Percentiles rank a stretch among this genome's conserved stretches.
These are phyloP conservation scores for Erysiphe pulchra DNA, from an alignment of 2,329 filamentous ascomycete species.

Conservation along the genomic window DNA sequence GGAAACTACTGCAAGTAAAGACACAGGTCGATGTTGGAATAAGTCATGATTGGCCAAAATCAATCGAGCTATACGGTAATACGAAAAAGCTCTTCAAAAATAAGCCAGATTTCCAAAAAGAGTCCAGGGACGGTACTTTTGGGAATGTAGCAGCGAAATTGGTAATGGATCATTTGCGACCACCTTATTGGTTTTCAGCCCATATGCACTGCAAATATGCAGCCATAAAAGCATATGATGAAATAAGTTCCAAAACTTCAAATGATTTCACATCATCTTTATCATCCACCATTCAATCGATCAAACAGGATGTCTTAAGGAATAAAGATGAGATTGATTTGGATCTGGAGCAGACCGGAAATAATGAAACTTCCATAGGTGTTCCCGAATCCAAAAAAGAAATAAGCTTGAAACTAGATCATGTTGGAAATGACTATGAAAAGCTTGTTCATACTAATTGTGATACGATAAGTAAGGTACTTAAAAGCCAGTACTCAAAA, in stretches of 20 bases:
- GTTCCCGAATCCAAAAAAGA: neutral
- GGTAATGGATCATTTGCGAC: conserved; percentile 58
- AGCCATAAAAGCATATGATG: conserved; percentile 34
- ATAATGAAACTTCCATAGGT: neutral
- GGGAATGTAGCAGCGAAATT: conserved; percentile 59
- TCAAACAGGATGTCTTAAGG: conserved; percentile 4
- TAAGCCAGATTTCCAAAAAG: conserved; percentile 51
- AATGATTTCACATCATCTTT: neutral
- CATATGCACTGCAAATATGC: conserved; percentile 78
- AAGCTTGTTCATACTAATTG: neutral
- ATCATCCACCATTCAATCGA: neutral
- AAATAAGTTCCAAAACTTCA: conserved; percentile 1
- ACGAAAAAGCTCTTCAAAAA: conserved; percentile 36
- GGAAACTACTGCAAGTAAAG: conserved; percentile 64
- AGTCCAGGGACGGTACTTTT: conserved; percentile 49
- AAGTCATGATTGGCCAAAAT: conserved; percentile 87
- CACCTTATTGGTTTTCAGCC: conserved; percentile 75
- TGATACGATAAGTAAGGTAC: neutral
- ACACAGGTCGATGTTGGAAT: conserved; percentile 77
- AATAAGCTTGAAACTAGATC: neutral
- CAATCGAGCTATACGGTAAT: conserved; percentile 58
- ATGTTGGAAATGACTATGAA: neutral
- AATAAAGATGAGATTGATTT: conserved; percentile 51
- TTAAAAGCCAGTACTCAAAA: neutral
- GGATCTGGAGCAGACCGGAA: conserved; percentile 29